A percentile compares a stretch with the other conserved stretches of the same genome.
Evolutionary conservation across 139 green algal genomes (phyloP).

Genomic region (Chlamydomonas sp.): DNA sequence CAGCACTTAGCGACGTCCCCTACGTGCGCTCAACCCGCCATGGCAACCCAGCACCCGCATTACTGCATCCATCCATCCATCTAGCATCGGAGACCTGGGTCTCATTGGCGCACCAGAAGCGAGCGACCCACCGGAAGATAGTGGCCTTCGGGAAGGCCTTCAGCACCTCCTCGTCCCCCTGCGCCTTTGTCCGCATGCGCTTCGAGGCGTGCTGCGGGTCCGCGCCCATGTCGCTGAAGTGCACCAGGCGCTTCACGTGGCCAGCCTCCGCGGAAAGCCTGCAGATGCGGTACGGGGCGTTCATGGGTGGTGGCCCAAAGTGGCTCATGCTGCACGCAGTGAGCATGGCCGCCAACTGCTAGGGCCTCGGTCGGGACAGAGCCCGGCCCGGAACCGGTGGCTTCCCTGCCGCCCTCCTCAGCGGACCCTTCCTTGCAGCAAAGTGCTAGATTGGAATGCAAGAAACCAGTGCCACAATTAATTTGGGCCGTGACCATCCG

Average conservation of each 20-base stretch:
- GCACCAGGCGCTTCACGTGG: slow-evolving; percentile 79
- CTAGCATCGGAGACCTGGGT: no score
- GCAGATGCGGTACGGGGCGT: slow-evolving; percentile 22
- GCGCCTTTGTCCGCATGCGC: slow-evolving; percentile 85
- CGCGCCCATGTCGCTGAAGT: slow-evolving; percentile 84
- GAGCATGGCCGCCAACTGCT: no score
- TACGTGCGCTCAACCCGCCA: no score
- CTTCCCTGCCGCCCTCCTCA: no score
- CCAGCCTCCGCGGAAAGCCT: slow-evolving; percentile 37
- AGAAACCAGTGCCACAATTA: background rate
- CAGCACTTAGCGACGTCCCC: no score
- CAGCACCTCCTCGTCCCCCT: slow-evolving; percentile 72
- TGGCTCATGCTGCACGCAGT: background rate
- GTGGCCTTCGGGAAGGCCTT: slow-evolving; percentile 72
- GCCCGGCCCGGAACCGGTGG: no score
- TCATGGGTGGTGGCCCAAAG: background rate
- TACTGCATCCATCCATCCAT: no score
- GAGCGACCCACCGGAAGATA: slow-evolving; percentile 53
- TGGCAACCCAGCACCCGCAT: no score
- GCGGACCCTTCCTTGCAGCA: no score
- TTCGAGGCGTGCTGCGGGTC: slow-evolving; percentile 59
- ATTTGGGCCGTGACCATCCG: no score
- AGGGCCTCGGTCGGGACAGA: no score
- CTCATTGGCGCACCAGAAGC: background rate
- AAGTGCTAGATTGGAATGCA: no score